Evolutionary conservation across 2,329 filamentous ascomycete species (phyloP), one percentile per base, ranked within the genome.

Genomic region (Rutstroemia sp.): DNA sequence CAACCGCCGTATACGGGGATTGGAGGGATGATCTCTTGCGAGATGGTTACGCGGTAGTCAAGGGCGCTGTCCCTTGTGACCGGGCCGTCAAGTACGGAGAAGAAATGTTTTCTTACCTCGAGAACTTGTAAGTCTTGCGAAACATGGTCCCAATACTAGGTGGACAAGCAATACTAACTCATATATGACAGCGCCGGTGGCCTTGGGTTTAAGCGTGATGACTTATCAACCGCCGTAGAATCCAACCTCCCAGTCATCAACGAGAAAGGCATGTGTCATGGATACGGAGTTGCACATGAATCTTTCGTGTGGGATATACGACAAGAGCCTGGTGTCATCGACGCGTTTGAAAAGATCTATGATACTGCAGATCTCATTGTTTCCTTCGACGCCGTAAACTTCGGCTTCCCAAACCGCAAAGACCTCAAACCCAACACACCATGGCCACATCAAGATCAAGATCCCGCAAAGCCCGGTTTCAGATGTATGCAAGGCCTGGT

Each of bases 401-500:
- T 75, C 52, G 68, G 69, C 2, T 70, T 73, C 45, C 67, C 68
- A 21, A 69, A 69, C 45, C 42, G 17, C 30, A 46, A 39, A 14
- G 38, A 56, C 25, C 16, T 51, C 27, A 10, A 57, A 44, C 30
- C 30, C 30, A 17, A 23, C 9, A 45, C 41, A 17, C 70, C 71
- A 14, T 73, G 71, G 72, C 70, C 71, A 1, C 72, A 73, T 57
- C 70, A 72, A 46, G 71, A 73, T 54, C 72, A 73, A 57, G 65
- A 71, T 46, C 71, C 68, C 10, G 19, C n/a, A 42, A 42, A 17
- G 16, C 39, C n/a, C 34, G 74, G 72, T 2, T 72, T 75, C 57
- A 65, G 70, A 5, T 75, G 73, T 61, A 63, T 72, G 23, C 74
- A 76, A 60, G 74, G 75, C 3, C 64, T 77, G 0, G 69, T 76